Evolutionary conservation across 176 grass and related monocot species (phyloP), one percentile per base, ranked within the genome.

Genomic region (Carex parvula): DNA sequence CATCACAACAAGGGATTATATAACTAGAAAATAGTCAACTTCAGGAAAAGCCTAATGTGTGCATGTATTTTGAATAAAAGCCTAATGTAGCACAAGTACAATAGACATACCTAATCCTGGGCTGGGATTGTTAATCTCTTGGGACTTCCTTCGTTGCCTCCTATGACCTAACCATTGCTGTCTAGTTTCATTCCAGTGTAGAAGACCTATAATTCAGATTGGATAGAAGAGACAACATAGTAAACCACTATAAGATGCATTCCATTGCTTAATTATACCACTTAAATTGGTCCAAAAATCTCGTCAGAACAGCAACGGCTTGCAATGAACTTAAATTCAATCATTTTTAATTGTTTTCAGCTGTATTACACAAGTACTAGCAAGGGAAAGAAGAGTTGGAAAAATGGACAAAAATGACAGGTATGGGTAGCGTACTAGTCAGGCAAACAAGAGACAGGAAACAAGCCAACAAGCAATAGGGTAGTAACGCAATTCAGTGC

Each of bases 111-210:
- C 96, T 90, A 95, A 98, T 86, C 71, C 89, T 95, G 44, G 85
- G 89, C 22, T 24, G 22, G 22, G 22, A 75, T 88, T 91, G 74
- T 8, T 64, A 35, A 26, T 41, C 64, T 90, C 88, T 86, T 89
- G 79, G 41, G 60, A 81, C 83, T 81, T 88, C 69, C 86, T 85
- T 79, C 70, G 70, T 15, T 35, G 70, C 75, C 16, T 89, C 86
- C 78, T 90, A 70, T 80, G 90, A 87, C 91, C 92, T 84, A 88
- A 65, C 96, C 96, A 98, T 65, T 95, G 89, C 32, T 92, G 88
- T 80, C 96, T 93, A 76, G 86, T 92, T 79, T 98, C 88, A 83
- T 95, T 93, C 96, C 96, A 98, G 3, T 90, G 83, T 41, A 91
- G 73, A 90, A 95, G 91, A 58, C 96, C 96, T 99, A 81, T 8